Evolutionary conservation across 2,329 filamentous ascomycete species (phyloP).

Genomic region (Aspergillus persii): DNA sequence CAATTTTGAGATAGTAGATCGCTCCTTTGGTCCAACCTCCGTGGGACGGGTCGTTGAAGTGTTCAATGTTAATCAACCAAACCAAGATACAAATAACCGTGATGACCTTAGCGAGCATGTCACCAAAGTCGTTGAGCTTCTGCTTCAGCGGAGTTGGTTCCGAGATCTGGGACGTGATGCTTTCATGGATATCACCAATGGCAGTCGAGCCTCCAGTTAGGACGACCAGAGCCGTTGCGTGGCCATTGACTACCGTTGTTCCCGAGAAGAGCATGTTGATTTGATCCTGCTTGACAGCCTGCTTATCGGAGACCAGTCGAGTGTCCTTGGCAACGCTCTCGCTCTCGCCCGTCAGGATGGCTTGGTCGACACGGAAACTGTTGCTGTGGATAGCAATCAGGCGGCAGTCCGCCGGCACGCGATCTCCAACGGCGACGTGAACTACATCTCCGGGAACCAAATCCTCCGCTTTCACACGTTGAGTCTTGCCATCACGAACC

Average conservation of each 20-base stretch:
- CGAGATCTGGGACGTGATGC: conserved; percentile 95
- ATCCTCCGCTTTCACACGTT: conserved; percentile 90
- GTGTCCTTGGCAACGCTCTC: conserved; percentile 91
- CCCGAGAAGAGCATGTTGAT: conserved; percentile 98
- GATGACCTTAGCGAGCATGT: conserved; percentile 94
- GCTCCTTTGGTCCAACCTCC: conserved; percentile 94
- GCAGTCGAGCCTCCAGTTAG: conserved; percentile 86
- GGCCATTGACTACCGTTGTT: conserved; percentile 92
- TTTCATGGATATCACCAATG: conserved; percentile 98
- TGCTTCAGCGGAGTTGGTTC: conserved; percentile 96
- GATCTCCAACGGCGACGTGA: conserved; percentile 82
- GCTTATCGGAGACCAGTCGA: conserved; percentile 65
- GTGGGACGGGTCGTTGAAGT: conserved; percentile 93
- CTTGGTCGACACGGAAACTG: conserved; percentile 94
- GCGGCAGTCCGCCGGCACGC: conserved; percentile 92
- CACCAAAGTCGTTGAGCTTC: conserved; percentile 97
- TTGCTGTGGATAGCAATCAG: conserved; percentile 91
- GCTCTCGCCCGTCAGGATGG: conserved; percentile 94
- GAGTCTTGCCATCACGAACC: conserved; percentile 75
- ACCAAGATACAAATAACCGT: conserved; percentile 94
- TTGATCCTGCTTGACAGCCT: conserved; percentile 96
- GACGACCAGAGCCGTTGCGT: conserved; percentile 86
- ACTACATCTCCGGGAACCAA: conserved; percentile 93
- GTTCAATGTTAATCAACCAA: conserved; percentile 97
- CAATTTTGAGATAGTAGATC: conserved; percentile 99